Evolutionary conservation across 768 basidiomycete genomes (phyloP), one percentile per base, ranked within the genome.

Genomic region (Amyloporia xantha): DNA sequence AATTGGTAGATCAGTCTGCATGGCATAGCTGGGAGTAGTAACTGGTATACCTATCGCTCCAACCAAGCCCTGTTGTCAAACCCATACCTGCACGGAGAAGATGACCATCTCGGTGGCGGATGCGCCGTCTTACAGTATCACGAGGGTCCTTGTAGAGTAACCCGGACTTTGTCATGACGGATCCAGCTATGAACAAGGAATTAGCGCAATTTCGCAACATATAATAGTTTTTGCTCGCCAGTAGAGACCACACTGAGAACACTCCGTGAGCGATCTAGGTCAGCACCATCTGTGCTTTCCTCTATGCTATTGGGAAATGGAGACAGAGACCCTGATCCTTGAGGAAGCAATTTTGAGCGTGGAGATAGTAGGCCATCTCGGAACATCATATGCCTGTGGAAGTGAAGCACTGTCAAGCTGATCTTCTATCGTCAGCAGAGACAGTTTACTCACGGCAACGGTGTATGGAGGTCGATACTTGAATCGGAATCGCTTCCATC

Each of bases 1-100:
- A 7, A 33, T n/a, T 15, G 30, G 30, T 33, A 33, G 30, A 33
- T 7, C 7, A 7, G 30, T 7, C 9, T 15, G 30, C 30, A 33
- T 15, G 15, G 30, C 30, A 7, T 39, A 17, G 17, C 30, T 33
- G 30, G n/a, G n/a, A 33, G n/a, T 15, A 33, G 30, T 15, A 33
- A 33, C 30, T 7, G 9, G 9, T 21, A 5, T 19, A 69, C 63
- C 67, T 68, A 51, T 71, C 70, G 44, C 69, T 70, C 70, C 70
- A 71, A 0, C 70, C 70, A 11, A 71, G 59, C 0, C 70, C 70
- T 2, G 70, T 71, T 11, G 70, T 71, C 27, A 71, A 53, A 1
- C 70, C 70, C 44, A 71, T 62, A 1, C 70, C 70, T 5, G 67
- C 69, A 3, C 61, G 52, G n/a, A 71, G 54, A 6, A 71, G 52